These are phyloP conservation scores for Isoetes taiwanensis DNA, from an alignment of 75 land plant genomes.

Conservation along the genomic window DNA sequence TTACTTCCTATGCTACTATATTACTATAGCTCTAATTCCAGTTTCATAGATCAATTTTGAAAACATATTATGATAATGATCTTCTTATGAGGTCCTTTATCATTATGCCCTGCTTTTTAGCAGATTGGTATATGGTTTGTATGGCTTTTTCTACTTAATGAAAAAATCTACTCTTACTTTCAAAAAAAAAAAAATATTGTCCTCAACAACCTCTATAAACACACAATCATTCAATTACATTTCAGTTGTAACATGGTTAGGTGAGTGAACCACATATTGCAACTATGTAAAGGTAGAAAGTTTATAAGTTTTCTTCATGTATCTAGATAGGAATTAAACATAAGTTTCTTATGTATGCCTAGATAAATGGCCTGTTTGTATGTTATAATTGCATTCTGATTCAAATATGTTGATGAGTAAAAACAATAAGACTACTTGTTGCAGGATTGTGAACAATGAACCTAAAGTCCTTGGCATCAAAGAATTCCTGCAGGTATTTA, in stretches of 20 bases:
- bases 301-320: too few relatives aligned
- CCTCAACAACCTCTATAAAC: constrained; percentile 72
- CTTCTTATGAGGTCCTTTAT: too few relatives aligned
- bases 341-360: background rate
- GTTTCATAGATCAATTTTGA: too few relatives aligned
- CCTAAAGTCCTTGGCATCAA: constrained; percentile 77
- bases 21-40: too few relatives aligned
- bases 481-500: constrained; percentile 70
- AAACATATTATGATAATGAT: too few relatives aligned
- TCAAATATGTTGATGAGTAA: background rate
- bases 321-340: too few relatives aligned
- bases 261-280: constrained; percentile 26
- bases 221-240: constrained; percentile 68
- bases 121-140: too few relatives aligned
- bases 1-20: too few relatives aligned
- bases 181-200: too few relatives aligned
- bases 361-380: background rate
- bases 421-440: background rate
- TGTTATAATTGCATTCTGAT: background rate
- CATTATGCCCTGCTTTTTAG: too few relatives aligned
- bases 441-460: constrained; percentile 73
- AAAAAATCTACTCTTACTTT: too few relatives aligned
- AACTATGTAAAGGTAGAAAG: background rate
- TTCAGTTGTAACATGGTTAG: constrained; percentile 98
- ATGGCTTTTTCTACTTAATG: too few relatives aligned